phyloP scores from a whole-genome alignment of 805 yeast genomes.

The Tanozyma kutaoensis region DNA sequence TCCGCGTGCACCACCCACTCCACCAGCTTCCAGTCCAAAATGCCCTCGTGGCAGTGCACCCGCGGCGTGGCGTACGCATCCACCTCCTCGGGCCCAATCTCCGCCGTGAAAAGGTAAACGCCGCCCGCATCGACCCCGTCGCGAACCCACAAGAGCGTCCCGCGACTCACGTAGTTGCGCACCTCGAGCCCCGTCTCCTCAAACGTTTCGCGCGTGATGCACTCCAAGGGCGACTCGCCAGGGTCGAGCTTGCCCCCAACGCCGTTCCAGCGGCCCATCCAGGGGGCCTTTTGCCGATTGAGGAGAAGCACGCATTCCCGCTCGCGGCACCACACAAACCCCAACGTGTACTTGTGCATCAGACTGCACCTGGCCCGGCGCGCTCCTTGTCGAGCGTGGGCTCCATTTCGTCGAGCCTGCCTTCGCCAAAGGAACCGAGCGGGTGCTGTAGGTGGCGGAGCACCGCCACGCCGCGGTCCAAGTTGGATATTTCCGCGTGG shows the following conservation, averaged over 20 bases:
- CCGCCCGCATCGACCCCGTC: constrained; percentile 18
- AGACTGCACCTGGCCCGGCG: too few relatives aligned
- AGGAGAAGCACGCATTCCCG: constrained; percentile 18
- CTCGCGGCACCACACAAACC: constrained; percentile 16
- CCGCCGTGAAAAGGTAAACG: constrained; percentile 25
- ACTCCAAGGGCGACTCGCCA: constrained; percentile 21
- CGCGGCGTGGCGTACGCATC: constrained; percentile 15
- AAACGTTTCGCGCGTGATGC: constrained; percentile 25
- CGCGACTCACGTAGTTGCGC: constrained; percentile 15
- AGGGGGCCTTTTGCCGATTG: constrained; percentile 27
- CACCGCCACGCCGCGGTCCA: too few relatives aligned
- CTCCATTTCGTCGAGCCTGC: too few relatives aligned
- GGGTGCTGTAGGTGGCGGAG: too few relatives aligned
- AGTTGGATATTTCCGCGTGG: constrained; percentile 4
- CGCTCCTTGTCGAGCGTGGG: too few relatives aligned
- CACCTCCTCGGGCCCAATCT: constrained; percentile 14
- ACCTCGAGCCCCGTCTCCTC: constrained; percentile 27
- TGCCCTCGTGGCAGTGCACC: constrained; percentile 22
- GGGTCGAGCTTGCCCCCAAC: constrained; percentile 29
- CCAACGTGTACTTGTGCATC: constrained; percentile 12
- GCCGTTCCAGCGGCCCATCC: constrained; percentile 37
- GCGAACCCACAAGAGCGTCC: constrained; percentile 21
- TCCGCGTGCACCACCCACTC: constrained; percentile 22
- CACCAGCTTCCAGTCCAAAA: constrained; percentile 25
- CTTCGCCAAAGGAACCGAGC: too few relatives aligned